A percentile compares a stretch with the other conserved stretches of the same genome.
phyloP scores from a whole-genome alignment of 1,139 yeast genomes.

The Scheffersomyces titani region DNA sequence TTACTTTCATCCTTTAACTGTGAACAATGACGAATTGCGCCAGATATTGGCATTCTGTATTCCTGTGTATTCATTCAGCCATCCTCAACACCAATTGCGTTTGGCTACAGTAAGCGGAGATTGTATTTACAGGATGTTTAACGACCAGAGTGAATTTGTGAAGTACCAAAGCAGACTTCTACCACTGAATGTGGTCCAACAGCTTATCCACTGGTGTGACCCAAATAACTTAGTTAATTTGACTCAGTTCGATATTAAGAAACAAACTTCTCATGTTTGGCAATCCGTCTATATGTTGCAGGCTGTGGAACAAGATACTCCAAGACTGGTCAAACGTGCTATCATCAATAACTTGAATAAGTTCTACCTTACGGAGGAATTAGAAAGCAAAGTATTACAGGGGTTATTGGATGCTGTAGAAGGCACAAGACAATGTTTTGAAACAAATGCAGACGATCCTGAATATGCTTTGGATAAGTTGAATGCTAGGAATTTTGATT shows the following conservation, averaged over 20 bases:
- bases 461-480: constrained; percentile 44
- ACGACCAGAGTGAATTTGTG: constrained; percentile 35
- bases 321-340: constrained; percentile 56
- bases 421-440: constrained; percentile 32
- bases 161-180: constrained; percentile 32
- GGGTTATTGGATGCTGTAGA: constrained; percentile 37
- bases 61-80: constrained; percentile 88
- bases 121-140: constrained; percentile 59
- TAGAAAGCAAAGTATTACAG: constrained; percentile 30
- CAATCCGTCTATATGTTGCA: constrained; percentile 60
- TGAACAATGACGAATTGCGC: constrained; percentile 63
- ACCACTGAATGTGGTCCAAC: constrained; percentile 69
- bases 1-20: constrained; percentile 71
- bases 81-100: constrained; percentile 68
- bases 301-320: constrained; percentile 51
- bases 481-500: constrained; percentile 49
- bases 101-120: constrained; percentile 68
- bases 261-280: constrained; percentile 55
- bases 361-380: constrained; percentile 34
- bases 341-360: constrained; percentile 56
- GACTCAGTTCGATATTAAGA: constrained; percentile 37
- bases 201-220: constrained; percentile 83
- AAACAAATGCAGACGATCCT: constrained; percentile 22
- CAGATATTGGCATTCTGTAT: constrained; percentile 87
- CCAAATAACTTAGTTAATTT: constrained; percentile 66